Percentiles rank a stretch among this genome's conserved stretches.
These are phyloP conservation scores for Nemania sp. DNA, from an alignment of 2,329 filamentous ascomycete species.

Conservation along the genomic window DNA sequence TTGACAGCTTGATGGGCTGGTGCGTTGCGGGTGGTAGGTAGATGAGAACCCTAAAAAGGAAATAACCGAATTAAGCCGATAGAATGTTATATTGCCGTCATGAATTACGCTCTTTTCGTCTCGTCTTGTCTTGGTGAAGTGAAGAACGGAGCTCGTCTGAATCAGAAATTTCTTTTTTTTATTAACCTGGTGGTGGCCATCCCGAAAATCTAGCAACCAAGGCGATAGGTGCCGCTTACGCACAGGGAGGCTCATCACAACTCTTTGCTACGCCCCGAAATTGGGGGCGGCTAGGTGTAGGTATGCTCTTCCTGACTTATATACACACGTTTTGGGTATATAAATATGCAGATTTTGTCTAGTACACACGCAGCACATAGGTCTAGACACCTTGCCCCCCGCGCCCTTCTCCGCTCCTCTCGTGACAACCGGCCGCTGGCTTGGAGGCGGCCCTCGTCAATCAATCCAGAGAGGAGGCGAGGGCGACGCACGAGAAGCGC, in stretches of 20 bases:
- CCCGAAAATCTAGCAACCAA: no score
- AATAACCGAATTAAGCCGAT: constrained; percentile 8
- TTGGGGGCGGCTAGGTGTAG: not conserved
- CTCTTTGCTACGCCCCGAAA: not conserved
- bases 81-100: not conserved
- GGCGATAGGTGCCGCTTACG: no score
- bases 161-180: no score
- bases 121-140: not conserved
- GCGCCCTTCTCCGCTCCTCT: no score
- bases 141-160: not conserved
- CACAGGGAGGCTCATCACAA: not conserved
- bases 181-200: no score
- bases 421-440: no score
- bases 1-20: not conserved
- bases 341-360: not conserved
- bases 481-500: constrained; percentile 62
- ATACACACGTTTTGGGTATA: not conserved
- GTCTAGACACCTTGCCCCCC: not conserved
- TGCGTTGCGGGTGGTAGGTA: not conserved
- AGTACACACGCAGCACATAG: not conserved
- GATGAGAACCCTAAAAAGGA: not conserved
- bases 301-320: not conserved
- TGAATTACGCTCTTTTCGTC: not conserved
- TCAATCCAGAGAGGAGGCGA: constrained; percentile 57
- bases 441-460: constrained; percentile 40